These are phyloP conservation scores for Millerozyma miso DNA, from an alignment of 805 yeast genomes.

Conservation along the genomic window DNA sequence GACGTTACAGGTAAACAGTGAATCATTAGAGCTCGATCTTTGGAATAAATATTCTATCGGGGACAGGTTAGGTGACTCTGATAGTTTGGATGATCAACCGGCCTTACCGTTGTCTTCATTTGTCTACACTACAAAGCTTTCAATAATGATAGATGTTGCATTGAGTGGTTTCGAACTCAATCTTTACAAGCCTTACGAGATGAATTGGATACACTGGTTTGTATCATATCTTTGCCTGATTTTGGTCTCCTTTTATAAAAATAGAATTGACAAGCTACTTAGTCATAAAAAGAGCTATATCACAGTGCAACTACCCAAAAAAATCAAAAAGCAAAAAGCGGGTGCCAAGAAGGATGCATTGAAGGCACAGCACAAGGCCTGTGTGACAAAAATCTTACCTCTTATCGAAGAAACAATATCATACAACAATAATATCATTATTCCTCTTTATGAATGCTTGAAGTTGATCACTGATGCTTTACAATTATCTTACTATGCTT, in stretches of 20 bases:
- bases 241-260: constrained; percentile 40
- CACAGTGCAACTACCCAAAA: constrained; percentile 31
- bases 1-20: constrained; percentile 72
- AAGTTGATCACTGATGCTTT: constrained; percentile 17
- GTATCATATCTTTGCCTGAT: constrained; percentile 44
- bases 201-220: constrained; percentile 65
- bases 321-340: constrained; percentile 45
- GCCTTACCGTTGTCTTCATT: constrained; percentile 69
- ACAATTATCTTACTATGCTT: constrained; percentile 13
- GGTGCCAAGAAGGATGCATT: constrained; percentile 46
- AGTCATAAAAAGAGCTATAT: constrained; percentile 30
- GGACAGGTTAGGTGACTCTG: constrained; percentile 25
- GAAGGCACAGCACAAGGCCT: constrained; percentile 22
- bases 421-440: constrained; percentile 20
- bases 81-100: constrained; percentile 32
- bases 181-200: constrained; percentile 68
- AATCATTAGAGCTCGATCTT: constrained; percentile 52
- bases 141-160: constrained; percentile 67
- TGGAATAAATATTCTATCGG: constrained; percentile 32
- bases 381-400: constrained; percentile 33
- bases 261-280: constrained; percentile 31
- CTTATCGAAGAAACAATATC: constrained; percentile 21
- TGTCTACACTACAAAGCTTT: constrained; percentile 62
- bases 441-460: constrained; percentile 14
- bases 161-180: constrained; percentile 74